These are phyloP conservation scores for Penicillium sp. DNA, from an alignment of 2,329 filamentous ascomycete genomes.

Conservation along the genomic window DNA sequence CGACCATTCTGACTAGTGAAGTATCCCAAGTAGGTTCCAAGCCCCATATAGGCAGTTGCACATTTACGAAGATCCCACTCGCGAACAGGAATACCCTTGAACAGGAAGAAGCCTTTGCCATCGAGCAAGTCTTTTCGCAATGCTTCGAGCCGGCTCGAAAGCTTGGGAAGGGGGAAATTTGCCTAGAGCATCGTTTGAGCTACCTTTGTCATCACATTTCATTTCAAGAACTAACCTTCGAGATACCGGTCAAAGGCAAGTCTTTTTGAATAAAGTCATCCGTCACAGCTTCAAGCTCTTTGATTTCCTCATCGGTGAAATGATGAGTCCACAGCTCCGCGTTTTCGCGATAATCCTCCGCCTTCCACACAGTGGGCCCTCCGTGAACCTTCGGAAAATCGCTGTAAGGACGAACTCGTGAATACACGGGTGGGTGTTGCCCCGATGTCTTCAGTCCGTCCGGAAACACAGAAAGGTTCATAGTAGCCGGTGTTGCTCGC, in stretches of 20 bases:
- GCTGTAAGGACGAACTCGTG: conserved; percentile 64
- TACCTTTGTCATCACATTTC: neutral
- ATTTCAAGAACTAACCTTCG: conserved; percentile 48
- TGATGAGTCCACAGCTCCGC: conserved; percentile 71
- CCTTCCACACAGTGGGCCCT: conserved; percentile 71
- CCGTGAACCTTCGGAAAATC: conserved; percentile 70
- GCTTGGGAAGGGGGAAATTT: conserved; percentile 64
- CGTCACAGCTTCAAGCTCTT: conserved; percentile 66
- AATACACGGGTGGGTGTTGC: conserved; percentile 69
- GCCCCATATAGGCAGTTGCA: conserved; percentile 81
- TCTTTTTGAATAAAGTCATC: conserved; percentile 68
- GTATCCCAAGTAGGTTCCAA: conserved; percentile 80
- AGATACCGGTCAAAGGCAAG: conserved; percentile 70
- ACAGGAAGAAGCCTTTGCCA: conserved; percentile 83
- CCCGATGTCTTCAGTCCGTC: conserved; percentile 69
- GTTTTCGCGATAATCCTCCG: conserved; percentile 62
- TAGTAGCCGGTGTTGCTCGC: neutral
- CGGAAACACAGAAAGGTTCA: conserved; percentile 53
- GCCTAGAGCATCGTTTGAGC: conserved; percentile 33
- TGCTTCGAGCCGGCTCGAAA: conserved; percentile 56
- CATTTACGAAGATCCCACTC: conserved; percentile 76
- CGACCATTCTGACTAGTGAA: conserved; percentile 81
- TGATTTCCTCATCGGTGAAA: conserved; percentile 66
- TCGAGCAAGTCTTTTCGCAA: conserved; percentile 70
- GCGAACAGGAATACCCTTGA: conserved; percentile 76